Evolutionary conservation across 176 grass and related monocot genomes (phyloP), one percentile per base, ranked within the genome.

Genomic region (Juncus effusus): DNA sequence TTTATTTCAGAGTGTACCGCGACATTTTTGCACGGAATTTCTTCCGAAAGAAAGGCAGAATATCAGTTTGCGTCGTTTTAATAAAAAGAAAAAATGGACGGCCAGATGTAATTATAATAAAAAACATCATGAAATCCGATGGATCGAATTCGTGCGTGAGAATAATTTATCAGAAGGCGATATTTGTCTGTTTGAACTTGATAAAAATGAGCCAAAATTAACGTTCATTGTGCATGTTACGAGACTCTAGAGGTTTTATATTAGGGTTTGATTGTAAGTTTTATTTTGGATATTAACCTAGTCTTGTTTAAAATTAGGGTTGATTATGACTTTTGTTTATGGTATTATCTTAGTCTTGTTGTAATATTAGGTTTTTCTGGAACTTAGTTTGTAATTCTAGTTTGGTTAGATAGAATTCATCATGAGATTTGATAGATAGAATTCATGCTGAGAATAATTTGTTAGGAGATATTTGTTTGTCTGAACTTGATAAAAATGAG

Each of bases 101-200:
- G 74, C 57, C 1, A 38, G 13, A 36, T 67, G 10, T 38, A 41
- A 62, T 8, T 5, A 49, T n/a, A 39, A 28, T 40, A 52, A 8
- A 28, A n/a, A 36, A 1, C 45, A 36, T 16, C 42, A 16, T 38
- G 10, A 36, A 14, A 13, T 64, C 10, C 13, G 35, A 51, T 90
- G 72, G 76, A 0, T 54, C 7, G 42, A 74, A n/a, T 90, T 90
- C 4, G 67, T 49, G 5, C 3, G 4, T 3, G 79, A 82, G 47
- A 90, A 82, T 38, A 59, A 28, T 14, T 58, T 90, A 61, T 8
- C 19, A 35, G 7, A 59, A 1, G 82, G 76, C 3, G 79, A 86
- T 52, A 70, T 85, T 42, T 85, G 82, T 47, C 36, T 90, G 6
- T 82, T 86, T 0, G 82, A 90, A 40, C 76, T 82, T 51, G 72